phyloP scores from a whole-genome alignment of 306 rosid genomes.

The Oxytropis ochrocephala region DNA sequence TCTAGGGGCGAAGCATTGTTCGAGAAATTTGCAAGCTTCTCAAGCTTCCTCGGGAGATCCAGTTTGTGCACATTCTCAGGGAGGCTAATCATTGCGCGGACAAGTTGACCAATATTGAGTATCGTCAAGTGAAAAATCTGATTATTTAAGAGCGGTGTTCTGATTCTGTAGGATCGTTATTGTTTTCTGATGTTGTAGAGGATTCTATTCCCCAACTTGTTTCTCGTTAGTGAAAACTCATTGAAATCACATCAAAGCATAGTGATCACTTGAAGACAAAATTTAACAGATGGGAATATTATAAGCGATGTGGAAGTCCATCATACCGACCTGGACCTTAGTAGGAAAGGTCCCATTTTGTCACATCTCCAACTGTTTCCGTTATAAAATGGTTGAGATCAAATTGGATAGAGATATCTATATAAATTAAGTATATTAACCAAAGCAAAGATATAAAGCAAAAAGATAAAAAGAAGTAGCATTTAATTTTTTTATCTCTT shows the following conservation, averaged over 20 bases:
- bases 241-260: background rate
- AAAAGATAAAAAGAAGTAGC: background rate
- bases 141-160: no score
- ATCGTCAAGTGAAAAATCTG: no score
- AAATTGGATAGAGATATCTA: background rate
- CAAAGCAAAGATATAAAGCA: conserved; percentile 20
- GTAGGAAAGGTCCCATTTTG: conserved; percentile 52
- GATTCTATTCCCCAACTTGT: no score
- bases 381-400: conserved; percentile 32
- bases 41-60: no score
- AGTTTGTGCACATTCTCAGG: no score
- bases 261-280: background rate
- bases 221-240: no score
- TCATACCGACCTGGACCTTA: conserved; percentile 57
- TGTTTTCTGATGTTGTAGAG: no score
- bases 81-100: no score
- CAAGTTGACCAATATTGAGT: no score
- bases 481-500: conserved; percentile 23
- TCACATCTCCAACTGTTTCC: conserved; percentile 68
- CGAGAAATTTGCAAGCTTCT: no score
- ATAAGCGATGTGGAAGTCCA: conserved; percentile 52
- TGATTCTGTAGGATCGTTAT: no score
- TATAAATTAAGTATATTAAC: conserved; percentile 10
- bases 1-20: no score
- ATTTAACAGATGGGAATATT: background rate